Base-by-base conservation (phyloP, 495 filamentous ascomycete genomes). In the Talaromyces thailandensis region DNA sequence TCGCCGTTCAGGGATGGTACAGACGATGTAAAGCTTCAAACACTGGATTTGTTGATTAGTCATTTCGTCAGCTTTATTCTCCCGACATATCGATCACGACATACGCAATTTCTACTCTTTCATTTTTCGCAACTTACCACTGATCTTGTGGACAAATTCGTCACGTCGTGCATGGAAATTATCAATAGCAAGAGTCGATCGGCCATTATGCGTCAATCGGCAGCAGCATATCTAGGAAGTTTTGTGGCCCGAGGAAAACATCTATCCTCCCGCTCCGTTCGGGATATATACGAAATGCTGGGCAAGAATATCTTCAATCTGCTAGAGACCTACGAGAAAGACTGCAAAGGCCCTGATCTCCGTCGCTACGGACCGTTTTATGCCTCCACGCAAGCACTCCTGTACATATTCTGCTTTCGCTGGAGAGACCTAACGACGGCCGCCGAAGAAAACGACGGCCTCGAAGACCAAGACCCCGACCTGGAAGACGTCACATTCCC, bases 351-450 rank as follows among this genome's bases (percentile, higher is more conserved):
- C 1, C 93, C 94, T 0, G 92, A 98, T 73, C 84, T 93, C 26
- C 84, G 86, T 50, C 86, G 86, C 32, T 97, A 92, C 69, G 82
- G 83, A 18, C 82, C 89, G 6, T 97, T 95, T 73, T 98, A 99
- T 75, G 86, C 88, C 6, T 85, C 90, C 50, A 84, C 86, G n/a
- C 93, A 98, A 71, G 93, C 93, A 5, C 69, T 92, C 4, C 79
- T 92, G 32, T 96, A 97, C 76, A 96, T 98, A 57, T 99, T 97
- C 80, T 99, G 94, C 79, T 99, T 97, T 80, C 87, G 95, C 43
- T 98, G 93, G 93, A 86, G 89, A 40, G 93, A 97, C 62, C 77
- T 99, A 53, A 87, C 90, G 43, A 81, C 78, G 18, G 82, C 83
- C 4, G 75, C 78, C 6, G 69, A 68, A 9, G 78, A 82, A 18